Base-by-base conservation (phyloP, 805 yeast species). In the Zygoascus ofunaensis region DNA sequence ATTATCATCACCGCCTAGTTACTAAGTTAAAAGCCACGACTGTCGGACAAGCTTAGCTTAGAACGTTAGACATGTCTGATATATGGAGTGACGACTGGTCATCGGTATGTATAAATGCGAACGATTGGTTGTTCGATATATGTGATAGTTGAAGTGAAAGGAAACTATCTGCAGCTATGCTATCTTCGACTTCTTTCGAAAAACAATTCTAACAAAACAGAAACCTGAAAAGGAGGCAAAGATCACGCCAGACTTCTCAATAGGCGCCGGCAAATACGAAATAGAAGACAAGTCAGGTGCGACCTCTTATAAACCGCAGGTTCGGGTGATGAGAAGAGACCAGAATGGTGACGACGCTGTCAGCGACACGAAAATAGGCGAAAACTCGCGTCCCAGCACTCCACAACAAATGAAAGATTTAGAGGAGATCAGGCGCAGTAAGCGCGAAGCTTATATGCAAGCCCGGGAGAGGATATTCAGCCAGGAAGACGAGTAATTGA, bases 281-380 rank as follows among this genome's bases (percentile, higher is more conserved):
- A 46, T 49, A n/a, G 43, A 41, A 14, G 52, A 49, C 37, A 39
- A 43, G 12, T 46, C 49, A 5, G n/a, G 23, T 10, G 45, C 34
- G 21, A 49, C 48, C 7, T 33, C 36, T n/a, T 50, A 46, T 41
- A 46, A 44, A 39, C 54, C 55, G 10, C 50, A 49, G 36, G 19
- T 49, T 38, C 43, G 43, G 42, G 42, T 53, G 4, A 46, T 51
- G 28, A 53, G 47, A 35, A 38, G 55, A 12, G 12, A 12, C 30
- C 30, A 7, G 7, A 12, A 7, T 26, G 30, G 12, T 8, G 7
- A 7, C 12, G 30, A 12, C 30, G 30, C 10, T 12, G 7, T 12
- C 30, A 26, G 12, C 10, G 7, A 7, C 12, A 26, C 45, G 46
- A 12, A 35, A 35, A 15, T 17, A 23, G 20, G 26, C 23, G n/a